Percentiles rank a stretch among this genome's conserved stretches.
Evolutionary conservation across 169 alveolate genomes (phyloP).

Genomic region (Eimeria praecox): DNA sequence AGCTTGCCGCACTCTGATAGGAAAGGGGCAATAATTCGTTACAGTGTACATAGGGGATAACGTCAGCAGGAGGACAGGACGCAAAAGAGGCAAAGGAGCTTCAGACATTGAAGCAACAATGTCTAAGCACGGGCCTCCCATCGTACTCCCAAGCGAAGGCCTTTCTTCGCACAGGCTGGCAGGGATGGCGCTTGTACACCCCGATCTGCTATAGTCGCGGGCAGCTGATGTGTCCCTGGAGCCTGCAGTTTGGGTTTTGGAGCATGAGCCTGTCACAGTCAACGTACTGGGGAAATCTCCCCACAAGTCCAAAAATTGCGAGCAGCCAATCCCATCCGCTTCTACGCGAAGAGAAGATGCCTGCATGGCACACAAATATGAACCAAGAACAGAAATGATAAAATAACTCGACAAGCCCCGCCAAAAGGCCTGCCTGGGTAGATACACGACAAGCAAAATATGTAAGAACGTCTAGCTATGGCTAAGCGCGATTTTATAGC

Average conservation of each 20-base stretch:
- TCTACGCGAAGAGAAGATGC: conserved; percentile 63
- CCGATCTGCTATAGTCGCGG: neutral
- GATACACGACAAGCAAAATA: neutral
- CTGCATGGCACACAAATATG: neutral
- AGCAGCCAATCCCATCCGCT: conserved; percentile 54
- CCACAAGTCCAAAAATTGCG: conserved; percentile 51
- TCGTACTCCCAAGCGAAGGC: neutral
- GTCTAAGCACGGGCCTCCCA: conserved; percentile 50
- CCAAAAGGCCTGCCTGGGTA: neutral
- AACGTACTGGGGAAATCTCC: conserved; percentile 55
- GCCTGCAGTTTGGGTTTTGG: neutral
- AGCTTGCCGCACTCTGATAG: conserved; percentile 60
- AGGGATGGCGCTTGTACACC: neutral
- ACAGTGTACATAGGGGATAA: conserved; percentile 51
- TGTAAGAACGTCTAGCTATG: neutral
- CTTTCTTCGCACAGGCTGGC: conserved; percentile 5
- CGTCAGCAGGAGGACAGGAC: conserved; percentile 55
- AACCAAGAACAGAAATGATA: neutral
- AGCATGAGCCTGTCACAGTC: neutral
- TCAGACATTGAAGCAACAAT: conserved; percentile 25
- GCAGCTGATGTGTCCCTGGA: neutral
- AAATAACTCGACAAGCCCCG: neutral
- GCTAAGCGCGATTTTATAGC: neutral
- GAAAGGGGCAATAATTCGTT: conserved; percentile 45
- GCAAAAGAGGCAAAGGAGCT: conserved; percentile 53